Conservation (phyloP, 805 yeast genomes). For the Lipomyces orientalis region DNA sequence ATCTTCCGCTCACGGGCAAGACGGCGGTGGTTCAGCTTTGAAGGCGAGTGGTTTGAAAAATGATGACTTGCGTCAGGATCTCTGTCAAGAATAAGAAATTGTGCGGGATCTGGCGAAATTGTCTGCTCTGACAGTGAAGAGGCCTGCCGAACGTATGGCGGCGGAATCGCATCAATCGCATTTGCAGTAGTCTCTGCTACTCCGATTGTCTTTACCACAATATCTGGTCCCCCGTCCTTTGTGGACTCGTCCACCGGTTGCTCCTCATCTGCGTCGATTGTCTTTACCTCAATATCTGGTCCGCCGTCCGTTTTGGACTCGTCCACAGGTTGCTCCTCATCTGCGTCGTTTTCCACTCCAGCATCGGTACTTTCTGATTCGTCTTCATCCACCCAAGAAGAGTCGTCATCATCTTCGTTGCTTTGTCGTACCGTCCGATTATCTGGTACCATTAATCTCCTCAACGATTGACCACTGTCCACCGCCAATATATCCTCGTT, state of each 20-base stretch:
- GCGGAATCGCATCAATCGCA: background rate
- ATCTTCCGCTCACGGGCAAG: constrained; percentile 32
- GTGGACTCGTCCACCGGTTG: background rate
- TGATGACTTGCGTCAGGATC: constrained; percentile 24
- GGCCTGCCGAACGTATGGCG: constrained; percentile 6
- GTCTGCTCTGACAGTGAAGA: constrained; percentile 12
- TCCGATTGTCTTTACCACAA: background rate
- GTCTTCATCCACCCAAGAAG: constrained; percentile 32
- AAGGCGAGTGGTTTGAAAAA: constrained; percentile 8
- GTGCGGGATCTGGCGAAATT: constrained; percentile 1
- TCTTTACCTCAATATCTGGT: background rate
- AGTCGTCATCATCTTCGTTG: constrained; percentile 18
- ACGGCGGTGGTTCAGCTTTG: constrained; percentile 29
- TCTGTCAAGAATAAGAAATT: constrained; percentile 28
- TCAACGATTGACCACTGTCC: background rate
- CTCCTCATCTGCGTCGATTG: background rate
- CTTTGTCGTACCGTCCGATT: constrained; percentile 1
- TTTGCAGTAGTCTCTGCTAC: background rate
- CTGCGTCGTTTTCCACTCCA: constrained; percentile 4
- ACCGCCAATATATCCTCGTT: constrained; percentile 8
- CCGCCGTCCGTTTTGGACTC: background rate
- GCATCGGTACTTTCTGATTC: constrained; percentile 13
- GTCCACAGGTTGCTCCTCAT: background rate
- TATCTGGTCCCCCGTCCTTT: background rate
- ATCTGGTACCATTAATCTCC: constrained; percentile 11